Evolutionary conservation across 495 filamentous ascomycete species (phyloP).

Genomic region (Penicillium argentinense): DNA sequence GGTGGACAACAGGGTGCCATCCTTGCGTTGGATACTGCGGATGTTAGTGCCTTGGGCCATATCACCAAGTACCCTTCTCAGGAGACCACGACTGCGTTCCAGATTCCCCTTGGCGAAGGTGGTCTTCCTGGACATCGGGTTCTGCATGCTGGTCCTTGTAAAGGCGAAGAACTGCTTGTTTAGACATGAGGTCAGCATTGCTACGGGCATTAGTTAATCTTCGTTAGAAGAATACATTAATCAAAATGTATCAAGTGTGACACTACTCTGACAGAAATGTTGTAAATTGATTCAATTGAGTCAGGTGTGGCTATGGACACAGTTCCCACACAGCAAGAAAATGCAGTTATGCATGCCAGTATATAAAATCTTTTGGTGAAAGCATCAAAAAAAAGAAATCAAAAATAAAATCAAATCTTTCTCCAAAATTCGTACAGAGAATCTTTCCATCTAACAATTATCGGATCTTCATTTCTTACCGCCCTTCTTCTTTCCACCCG

Average conservation of each 20-base stretch:
- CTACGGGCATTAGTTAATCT: no score
- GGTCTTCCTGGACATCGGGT: slow-evolving; percentile 43
- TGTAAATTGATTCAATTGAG: slow-evolving; percentile 4
- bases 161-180: slow-evolving; percentile 19
- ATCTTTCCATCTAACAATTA: neutral
- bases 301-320: slow-evolving; percentile 1
- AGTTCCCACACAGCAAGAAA: neutral
- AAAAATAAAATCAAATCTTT: neutral
- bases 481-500: slow-evolving; percentile 35
- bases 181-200: neutral
- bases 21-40: slow-evolving; percentile 47
- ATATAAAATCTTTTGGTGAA: slow-evolving; percentile 5
- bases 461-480: slow-evolving; percentile 30
- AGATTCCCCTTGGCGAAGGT: slow-evolving; percentile 40
- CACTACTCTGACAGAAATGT: no score
- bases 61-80: slow-evolving; percentile 46
- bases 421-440: slow-evolving; percentile 1
- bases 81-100: slow-evolving; percentile 38
- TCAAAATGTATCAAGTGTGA: neutral
- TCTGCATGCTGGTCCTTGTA: slow-evolving; percentile 41
- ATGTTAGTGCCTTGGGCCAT: slow-evolving; percentile 50
- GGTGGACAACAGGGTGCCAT: slow-evolving; percentile 50
- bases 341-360: neutral
- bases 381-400: neutral
- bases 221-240: neutral